These are phyloP conservation scores for Hypoxylon sp. DNA, from an alignment of 2,329 filamentous ascomycete genomes.

Conservation along the genomic window DNA sequence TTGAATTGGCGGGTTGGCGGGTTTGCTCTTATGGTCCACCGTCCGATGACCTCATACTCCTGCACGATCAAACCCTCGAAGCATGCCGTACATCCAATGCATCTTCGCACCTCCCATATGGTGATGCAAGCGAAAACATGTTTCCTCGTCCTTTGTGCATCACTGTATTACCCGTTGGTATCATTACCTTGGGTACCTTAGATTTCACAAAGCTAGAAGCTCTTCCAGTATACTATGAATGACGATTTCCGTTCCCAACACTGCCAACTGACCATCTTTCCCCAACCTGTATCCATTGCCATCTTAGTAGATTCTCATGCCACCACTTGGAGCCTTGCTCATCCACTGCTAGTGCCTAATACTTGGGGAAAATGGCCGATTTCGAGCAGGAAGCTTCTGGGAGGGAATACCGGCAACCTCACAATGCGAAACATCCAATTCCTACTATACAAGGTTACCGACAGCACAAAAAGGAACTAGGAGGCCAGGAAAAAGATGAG, in stretches of 20 bases:
- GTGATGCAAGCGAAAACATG: conserved; percentile 39
- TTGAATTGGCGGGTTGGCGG: too few relatives aligned
- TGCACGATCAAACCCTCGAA: conserved; percentile 23
- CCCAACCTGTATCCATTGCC: neutral
- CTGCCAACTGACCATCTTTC: neutral
- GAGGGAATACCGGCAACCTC: conserved; percentile 43
- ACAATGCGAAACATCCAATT: conserved; percentile 49
- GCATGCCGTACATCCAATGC: conserved; percentile 21
- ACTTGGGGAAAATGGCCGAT: conserved; percentile 35
- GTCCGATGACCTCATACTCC: conserved; percentile 42
- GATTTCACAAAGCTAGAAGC: neutral
- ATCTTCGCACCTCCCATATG: conserved; percentile 13
- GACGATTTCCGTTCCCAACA: neutral
- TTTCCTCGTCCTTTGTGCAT: conserved; percentile 21
- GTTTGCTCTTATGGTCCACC: too few relatives aligned
- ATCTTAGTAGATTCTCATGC: neutral
- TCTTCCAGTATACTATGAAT: conserved; percentile 15
- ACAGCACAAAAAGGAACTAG: conserved; percentile 61
- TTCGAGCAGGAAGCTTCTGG: conserved; percentile 38
- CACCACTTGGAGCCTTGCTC: neutral
- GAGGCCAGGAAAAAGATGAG: conserved; percentile 55
- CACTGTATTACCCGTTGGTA: conserved; percentile 12
- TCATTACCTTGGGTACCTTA: too few relatives aligned
- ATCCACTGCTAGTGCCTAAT: neutral
- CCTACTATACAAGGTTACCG: conserved; percentile 65